Evolutionary conservation across 805 yeast genomes (phyloP).

Genomic region (Suhomyces canberraensis): DNA sequence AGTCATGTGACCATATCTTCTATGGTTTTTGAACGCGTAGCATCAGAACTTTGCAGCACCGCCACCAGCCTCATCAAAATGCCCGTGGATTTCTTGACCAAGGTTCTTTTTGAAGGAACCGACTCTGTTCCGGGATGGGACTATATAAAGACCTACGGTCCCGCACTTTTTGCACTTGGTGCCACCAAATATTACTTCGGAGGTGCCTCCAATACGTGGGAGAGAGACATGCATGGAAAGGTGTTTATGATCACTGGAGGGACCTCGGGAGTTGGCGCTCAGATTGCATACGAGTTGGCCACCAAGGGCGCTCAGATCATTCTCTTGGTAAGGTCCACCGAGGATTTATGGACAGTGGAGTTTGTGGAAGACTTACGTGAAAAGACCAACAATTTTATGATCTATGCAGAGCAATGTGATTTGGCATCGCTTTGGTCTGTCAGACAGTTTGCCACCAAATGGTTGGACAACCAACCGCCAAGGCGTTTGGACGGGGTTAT

Average conservation of each 20-base stretch:
- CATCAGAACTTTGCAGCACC: too few relatives aligned
- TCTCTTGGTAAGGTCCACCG: constrained; percentile 62
- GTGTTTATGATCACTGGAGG: constrained; percentile 90
- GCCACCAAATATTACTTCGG: constrained; percentile 67
- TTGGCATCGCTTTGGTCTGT: constrained; percentile 68
- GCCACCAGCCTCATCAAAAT: too few relatives aligned
- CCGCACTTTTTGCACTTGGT: constrained; percentile 24
- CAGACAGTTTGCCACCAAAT: constrained; percentile 86
- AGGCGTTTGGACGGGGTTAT: constrained; percentile 87
- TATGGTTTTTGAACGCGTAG: too few relatives aligned
- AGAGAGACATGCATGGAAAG: constrained; percentile 85
- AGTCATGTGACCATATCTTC: too few relatives aligned
- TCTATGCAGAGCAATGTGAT: constrained; percentile 91
- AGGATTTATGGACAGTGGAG: constrained; percentile 71
- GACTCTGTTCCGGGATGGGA: constrained; percentile 73
- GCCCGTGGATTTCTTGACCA: constrained; percentile 84
- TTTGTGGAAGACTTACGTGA: constrained; percentile 75
- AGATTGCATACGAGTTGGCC: constrained; percentile 72
- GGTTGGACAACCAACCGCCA: constrained; percentile 91
- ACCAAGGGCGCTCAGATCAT: constrained; percentile 81
- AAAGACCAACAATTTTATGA: constrained; percentile 62
- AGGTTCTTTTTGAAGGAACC: constrained; percentile 68
- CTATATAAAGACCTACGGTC: constrained; percentile 49
- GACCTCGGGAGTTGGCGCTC: constrained; percentile 85
- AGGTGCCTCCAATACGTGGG: constrained; percentile 87